Evolutionary conservation across 2,329 filamentous ascomycete genomes (phyloP).

Genomic region (Metarhizium rileyi): DNA sequence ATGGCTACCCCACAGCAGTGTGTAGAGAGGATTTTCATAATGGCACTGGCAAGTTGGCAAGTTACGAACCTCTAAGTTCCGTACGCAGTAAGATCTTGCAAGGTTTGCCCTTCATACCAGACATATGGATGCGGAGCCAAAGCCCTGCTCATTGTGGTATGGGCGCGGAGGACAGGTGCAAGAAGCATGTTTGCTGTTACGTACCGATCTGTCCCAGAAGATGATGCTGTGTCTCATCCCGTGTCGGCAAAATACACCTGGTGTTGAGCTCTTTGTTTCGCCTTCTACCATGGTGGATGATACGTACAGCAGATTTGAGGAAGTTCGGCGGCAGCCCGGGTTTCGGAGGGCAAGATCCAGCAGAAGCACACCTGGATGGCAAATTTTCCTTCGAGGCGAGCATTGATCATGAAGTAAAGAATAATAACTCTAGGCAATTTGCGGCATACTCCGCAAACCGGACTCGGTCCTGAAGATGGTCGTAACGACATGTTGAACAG

Average conservation of each 20-base stretch:
- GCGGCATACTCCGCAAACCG: too few relatives aligned
- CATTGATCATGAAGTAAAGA: too few relatives aligned
- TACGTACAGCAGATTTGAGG: too few relatives aligned
- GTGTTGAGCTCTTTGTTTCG: not conserved
- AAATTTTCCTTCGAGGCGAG: too few relatives aligned
- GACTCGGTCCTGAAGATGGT: too few relatives aligned
- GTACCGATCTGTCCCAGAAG: not conserved
- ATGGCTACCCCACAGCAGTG: not conserved
- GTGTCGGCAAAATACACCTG: not conserved
- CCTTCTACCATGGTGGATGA: not conserved
- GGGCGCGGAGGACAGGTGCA: not conserved
- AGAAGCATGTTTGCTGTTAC: not conserved
- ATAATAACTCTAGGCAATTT: too few relatives aligned
- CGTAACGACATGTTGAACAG: too few relatives aligned
- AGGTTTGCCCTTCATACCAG: conserved; percentile 7
- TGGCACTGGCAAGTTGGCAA: not conserved
- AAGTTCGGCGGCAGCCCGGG: too few relatives aligned
- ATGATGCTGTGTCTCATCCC: not conserved
- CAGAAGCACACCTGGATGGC: too few relatives aligned
- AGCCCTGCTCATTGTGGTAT: not conserved
- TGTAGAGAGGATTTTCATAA: not conserved
- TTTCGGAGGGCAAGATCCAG: too few relatives aligned
- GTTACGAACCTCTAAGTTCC: too few relatives aligned
- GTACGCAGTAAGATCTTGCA: not conserved
- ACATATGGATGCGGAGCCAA: not conserved